phyloP scores from a whole-genome alignment of 2,329 filamentous ascomycete genomes.

The Colletotrichum agaves region DNA sequence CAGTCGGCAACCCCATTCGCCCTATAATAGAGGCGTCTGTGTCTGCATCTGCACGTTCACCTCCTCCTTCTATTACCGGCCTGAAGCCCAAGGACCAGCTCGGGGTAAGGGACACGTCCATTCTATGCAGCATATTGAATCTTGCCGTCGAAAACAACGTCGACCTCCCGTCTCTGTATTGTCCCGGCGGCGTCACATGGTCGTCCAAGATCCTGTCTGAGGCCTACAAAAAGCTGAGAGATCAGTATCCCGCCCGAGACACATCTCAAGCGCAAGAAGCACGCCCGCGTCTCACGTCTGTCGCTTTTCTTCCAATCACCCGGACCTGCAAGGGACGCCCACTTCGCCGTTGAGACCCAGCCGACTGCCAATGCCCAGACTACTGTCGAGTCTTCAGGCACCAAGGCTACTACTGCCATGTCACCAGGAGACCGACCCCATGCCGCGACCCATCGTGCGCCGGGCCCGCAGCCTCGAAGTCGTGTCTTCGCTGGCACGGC shows the following conservation, averaged over 20 bases:
- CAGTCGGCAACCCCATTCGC: not conserved
- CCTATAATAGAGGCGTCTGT: not conserved
- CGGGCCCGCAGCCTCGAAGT: not conserved
- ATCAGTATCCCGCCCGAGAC: constrained; percentile 1
- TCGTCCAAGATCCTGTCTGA: not conserved
- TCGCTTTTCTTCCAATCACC: not conserved
- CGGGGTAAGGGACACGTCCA: constrained; percentile 3
- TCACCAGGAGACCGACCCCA: not conserved
- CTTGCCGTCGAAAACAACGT: constrained; percentile 2
- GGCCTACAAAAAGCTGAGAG: not conserved
- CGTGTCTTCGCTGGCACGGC: not conserved
- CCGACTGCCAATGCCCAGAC: not conserved
- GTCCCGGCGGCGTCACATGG: constrained; percentile 1
- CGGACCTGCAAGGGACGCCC: not conserved
- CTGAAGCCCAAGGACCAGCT: not conserved
- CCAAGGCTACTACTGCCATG: not conserved
- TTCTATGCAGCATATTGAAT: constrained; percentile 2
- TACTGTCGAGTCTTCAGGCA: not conserved
- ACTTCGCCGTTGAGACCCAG: not conserved
- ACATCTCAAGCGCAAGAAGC: not conserved
- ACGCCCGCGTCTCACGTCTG: not conserved
- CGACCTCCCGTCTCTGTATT: constrained; percentile 1
- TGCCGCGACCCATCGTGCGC: not conserved
- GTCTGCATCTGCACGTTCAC: not conserved
- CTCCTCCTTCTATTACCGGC: not conserved